Conservation (phyloP, 2,329 filamentous ascomycete genomes). For the Monosporascus sp. region DNA sequence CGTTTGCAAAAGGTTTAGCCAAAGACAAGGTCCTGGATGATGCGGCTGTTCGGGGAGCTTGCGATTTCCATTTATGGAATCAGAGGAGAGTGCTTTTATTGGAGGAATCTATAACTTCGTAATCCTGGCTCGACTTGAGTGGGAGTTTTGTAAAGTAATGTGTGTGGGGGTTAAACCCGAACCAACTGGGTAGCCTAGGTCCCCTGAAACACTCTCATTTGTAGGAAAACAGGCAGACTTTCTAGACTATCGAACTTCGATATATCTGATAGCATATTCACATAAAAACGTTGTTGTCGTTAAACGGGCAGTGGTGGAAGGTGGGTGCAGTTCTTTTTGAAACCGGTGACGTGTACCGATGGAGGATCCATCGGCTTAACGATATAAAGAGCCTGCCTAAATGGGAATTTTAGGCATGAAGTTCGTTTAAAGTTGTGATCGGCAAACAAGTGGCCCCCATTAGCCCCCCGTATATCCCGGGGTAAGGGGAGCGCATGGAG, state of each 20-base stretch:
- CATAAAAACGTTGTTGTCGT: too few species aligned
- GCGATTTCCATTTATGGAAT: not conserved
- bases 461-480: not conserved
- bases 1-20: not conserved
- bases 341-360: not conserved
- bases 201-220: too few species aligned
- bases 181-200: not conserved
- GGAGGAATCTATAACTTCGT: not conserved
- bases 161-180: not conserved
- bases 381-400: not conserved
- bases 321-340: not conserved
- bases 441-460: not conserved
- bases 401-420: not conserved
- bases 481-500: not conserved
- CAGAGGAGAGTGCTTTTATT: not conserved
- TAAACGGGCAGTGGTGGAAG: not conserved
- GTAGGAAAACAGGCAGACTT: too few species aligned
- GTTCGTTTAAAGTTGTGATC: not conserved
- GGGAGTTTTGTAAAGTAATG: not conserved
- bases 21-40: not conserved
- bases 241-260: too few species aligned
- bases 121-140: not conserved
- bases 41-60: not conserved
- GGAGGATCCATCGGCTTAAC: not conserved
- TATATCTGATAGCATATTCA: too few species aligned